Evolutionary conservation across 257 asterid species (phyloP), one percentile per base, ranked within the genome.

Genomic region (Solanum gandarillasii): DNA sequence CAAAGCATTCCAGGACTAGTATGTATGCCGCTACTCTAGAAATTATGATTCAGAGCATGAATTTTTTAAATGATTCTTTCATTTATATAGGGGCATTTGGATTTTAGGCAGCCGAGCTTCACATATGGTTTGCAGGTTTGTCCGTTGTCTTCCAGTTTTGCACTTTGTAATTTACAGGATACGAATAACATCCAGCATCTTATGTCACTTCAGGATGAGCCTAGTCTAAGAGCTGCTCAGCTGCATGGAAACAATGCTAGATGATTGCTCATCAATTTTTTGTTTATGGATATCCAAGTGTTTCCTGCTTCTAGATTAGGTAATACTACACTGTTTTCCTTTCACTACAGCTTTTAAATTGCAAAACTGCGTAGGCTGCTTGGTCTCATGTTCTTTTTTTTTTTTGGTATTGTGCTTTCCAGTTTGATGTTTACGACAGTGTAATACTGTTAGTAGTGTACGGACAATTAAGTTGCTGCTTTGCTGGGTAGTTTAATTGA

Each of bases 1-100:
- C 98, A 91, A 76, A 91, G 89, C 92, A 90, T 95, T 90, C 94
- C 96, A 92, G 94, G 89, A 76, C 93, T 95, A 97, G 99, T 95
- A 93, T 41, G 84, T 91, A 46, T 72, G 87, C 58, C 35, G 84
- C 74, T 72, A 62, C 62, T 74, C 5, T 74, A 31, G 86, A 34
- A 55, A 12, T 55, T 55, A 39, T 23, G 62, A 41, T 32, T 87
- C 76, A 62, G 87, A 73, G 41, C 36, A 83, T 83, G 48, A 25
- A 67, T 65, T 71, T 67, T 43, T 65, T 76, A 72, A 38, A 48
- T n/a, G 58, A 87, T 87, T 27, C 10, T 85, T 83, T 73, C 43
- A 78, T 91, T 78, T 41, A 41, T 85, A 60, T 89, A 97, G 99
- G 99, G 98, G 83, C 96, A 94, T 87, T 88, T 95, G 92, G 99